Evolutionary conservation across 164 flowering plant species (phyloP), one percentile per base, ranked within the genome.

Genomic region (Vitis riparia): DNA sequence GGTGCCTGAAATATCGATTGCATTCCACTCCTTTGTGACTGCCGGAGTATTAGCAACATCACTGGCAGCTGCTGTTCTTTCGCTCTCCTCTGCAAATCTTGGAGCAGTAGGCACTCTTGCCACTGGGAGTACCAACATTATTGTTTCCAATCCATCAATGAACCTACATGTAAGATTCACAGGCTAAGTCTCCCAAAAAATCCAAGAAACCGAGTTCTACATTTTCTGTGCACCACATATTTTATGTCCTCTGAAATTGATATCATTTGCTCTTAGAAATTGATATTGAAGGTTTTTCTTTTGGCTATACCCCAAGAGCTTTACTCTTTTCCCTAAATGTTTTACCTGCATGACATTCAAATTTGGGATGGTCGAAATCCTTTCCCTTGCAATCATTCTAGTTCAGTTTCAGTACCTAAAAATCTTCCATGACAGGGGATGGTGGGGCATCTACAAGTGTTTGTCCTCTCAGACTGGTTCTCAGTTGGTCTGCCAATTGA

Each of bases 11-110:
- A 73, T 78, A 59, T 84, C 92, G 15, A 69, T 78, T 51, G 86
- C 84, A 48, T 70, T 88, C 44, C 80, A 84, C 67, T 84, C 87
- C 0, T 85, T 86, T 59, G 80, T 85, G 78, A 83, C 86, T 48
- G 91, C 75, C n/a, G 89, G 88, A 59, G 49, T 84, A 64, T 58
- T 88, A 65, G 80, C 85, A 75, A 86, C 92, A 17, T 83, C 89
- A 17, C 55, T 88, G 50, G 85, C 92, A 68, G 80, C 88, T 51
- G 81, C 82, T 47, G 16, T 79, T 76, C 77, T 85, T 52, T 80
- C 87, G 48, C 62, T 86, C 62, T 80, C 92, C 62, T 75, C 83
- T 30, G 75, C 89, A 72, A 84, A 84, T 74, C 87, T 85, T 32
- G 86, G 65, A 63, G 83, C 86, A 67, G 50, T 84, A 32, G 80